phyloP scores from a whole-genome alignment of 1,139 yeast species.

The Martiniozyma asiatica region DNA sequence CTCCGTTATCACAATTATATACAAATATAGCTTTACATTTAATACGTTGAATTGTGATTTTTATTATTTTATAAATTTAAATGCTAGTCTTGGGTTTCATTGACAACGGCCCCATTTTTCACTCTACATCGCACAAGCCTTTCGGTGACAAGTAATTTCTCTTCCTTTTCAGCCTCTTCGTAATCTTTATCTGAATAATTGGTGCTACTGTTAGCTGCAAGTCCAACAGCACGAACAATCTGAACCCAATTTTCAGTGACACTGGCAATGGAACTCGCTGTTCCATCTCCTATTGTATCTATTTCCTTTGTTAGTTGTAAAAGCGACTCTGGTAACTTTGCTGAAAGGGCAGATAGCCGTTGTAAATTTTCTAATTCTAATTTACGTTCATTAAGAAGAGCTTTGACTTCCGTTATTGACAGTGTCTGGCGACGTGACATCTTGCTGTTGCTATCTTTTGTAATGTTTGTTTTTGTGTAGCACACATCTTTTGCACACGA shows the following conservation, averaged over 20 bases:
- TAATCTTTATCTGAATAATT: no score
- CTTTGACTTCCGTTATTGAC: no score
- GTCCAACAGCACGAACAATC: conserved; percentile 50
- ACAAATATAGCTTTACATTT: no score
- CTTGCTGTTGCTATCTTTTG: no score
- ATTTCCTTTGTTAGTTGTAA: conserved; percentile 38
- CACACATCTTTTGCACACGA: no score
- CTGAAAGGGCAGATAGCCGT: conserved; percentile 36
- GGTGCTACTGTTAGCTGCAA: conserved; percentile 61
- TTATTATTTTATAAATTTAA: no score
- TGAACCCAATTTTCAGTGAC: conserved; percentile 61
- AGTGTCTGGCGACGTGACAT: no score
- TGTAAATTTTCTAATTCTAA: conserved; percentile 30
- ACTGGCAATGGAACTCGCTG: conserved; percentile 37
- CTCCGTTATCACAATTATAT: no score
- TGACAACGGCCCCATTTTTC: conserved; percentile 12
- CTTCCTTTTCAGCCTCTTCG: conserved; percentile 23
- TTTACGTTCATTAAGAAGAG: no score
- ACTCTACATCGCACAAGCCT: conserved; percentile 51
- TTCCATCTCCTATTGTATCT: conserved; percentile 41
- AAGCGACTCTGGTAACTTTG: conserved; percentile 35
- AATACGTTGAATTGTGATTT: no score
- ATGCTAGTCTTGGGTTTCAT: no score
- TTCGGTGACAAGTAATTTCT: conserved; percentile 37
- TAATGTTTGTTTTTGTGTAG: no score